A percentile compares a stretch with the other conserved stretches of the same genome.
Conservation (phyloP, 371 early-diverging fungal genomes). For the Actinomucor elegans region DNA sequence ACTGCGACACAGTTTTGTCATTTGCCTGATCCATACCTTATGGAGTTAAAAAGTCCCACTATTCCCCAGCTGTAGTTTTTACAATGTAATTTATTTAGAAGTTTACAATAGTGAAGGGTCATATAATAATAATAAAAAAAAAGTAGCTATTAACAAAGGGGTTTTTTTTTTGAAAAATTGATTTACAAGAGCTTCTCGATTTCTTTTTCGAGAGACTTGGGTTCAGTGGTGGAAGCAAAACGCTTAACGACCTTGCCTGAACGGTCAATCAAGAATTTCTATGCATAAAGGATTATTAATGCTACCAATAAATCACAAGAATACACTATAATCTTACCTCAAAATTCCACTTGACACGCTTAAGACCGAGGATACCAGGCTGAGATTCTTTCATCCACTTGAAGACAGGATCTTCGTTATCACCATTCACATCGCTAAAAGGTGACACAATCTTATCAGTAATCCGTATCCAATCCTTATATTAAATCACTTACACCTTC, state of each 20-base stretch:
- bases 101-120: no score
- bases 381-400: conserved; percentile 64
- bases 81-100: no score
- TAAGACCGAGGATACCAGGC: conserved; percentile 56
- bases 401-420: conserved; percentile 68
- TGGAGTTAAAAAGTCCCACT: no score
- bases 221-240: conserved; percentile 54
- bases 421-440: conserved; percentile 71
- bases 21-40: no score
- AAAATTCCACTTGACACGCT: conserved; percentile 75
- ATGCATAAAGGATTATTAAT: neutral
- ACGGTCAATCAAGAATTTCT: conserved; percentile 70
- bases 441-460: no score
- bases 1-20: no score
- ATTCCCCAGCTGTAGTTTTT: no score
- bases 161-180: neutral
- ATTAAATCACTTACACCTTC: conserved; percentile 56
- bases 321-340: conserved; percentile 27
- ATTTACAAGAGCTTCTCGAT: conserved; percentile 49
- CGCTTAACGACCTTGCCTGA: conserved; percentile 64
- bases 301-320: neutral
- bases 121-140: no score
- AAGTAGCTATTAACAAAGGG: no score
- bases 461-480: no score
- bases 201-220: conserved; percentile 50